Evolutionary conservation across 2,329 filamentous ascomycete genomes (phyloP), one percentile per base, ranked within the genome.

Genomic region (Botryotinia calthae): DNA sequence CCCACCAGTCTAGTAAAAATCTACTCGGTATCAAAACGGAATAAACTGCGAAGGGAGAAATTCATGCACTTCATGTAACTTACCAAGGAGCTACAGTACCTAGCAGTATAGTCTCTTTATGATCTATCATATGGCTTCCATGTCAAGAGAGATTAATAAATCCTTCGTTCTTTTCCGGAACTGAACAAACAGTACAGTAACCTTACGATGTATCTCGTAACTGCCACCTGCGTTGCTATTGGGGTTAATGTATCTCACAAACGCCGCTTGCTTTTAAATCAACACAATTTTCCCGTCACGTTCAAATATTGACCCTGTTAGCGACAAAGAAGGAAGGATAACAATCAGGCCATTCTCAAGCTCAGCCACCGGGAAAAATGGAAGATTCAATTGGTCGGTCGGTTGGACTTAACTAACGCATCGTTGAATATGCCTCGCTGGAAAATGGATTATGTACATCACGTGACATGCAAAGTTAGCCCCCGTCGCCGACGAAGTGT

Each of bases 1-100:
- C 65, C 65, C 48, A 56, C 34, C 40, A 44, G 37, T 63, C 61
- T 64, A 31, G 18, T 31, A 31, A 64, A 56, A 56, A 34, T 67
- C 34, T 67, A 67, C 65, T 67, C 48, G 65, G 65, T 67, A 67
- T 67, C 65, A 67, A 56, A 25, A 67, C 4, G 46, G 46, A 28
- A 48, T 20, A 54, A 54, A 51, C 22, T 28, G 37, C 46, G 10
- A 62, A 22, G 28, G 42, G n/a, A 44, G 42, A 48, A 48, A 46
- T 67, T 28, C 34, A 67, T 67, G 64, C 34, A 67, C 64, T 54
- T 54, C 31, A 51, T 40, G 28, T 31, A 37, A 40, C 31, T n/a
- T 28, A 54, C 31, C 48, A 22, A 54, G 34, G 25, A 31, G 48
- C 65, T 67, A 56, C 18, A 54, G 64, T 42, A 31, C 34, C 14